phyloP scores from a whole-genome alignment of 129 eudicot species.

The Erigeron canadensis region DNA sequence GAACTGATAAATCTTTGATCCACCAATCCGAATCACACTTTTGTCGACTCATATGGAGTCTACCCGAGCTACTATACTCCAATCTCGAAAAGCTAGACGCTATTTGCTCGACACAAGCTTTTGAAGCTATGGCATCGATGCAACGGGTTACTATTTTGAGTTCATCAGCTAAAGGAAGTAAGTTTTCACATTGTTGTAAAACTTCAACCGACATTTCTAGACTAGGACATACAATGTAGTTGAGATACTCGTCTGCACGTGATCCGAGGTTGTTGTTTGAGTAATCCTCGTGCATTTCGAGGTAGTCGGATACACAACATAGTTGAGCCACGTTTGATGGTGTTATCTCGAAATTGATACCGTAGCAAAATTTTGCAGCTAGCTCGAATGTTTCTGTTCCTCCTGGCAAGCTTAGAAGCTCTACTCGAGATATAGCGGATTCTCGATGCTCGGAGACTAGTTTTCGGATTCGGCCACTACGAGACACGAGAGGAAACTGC shows the following conservation, averaged over 20 bases:
- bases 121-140: constrained; percentile 88
- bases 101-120: constrained; percentile 93
- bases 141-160: constrained; percentile 62
- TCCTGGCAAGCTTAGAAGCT: constrained; percentile 79
- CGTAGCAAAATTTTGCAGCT: constrained; percentile 95
- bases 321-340: constrained; percentile 85
- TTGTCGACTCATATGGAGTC: constrained; percentile 79
- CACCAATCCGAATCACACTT: constrained; percentile 95
- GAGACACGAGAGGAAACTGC: constrained; percentile 97
- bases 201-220: constrained; percentile 88
- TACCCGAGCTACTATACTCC: constrained; percentile 90
- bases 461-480: constrained; percentile 83
- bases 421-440: constrained; percentile 60
- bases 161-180: constrained; percentile 92
- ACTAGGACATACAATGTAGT: constrained; percentile 65
- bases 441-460: constrained; percentile 72
- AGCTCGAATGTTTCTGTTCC: constrained; percentile 85
- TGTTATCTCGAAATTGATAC: constrained; percentile 87
- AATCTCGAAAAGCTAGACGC: constrained; percentile 87
- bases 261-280: constrained; percentile 76
- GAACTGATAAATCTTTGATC: constrained; percentile 82
- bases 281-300: constrained; percentile 83
- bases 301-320: constrained; percentile 77
- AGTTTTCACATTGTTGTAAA: constrained; percentile 70
- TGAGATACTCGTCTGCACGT: constrained; percentile 83